A percentile compares a stretch with the other conserved stretches of the same genome.
Conservation (phyloP, 148 eudicot genomes). For the Chenopodium formosanum region DNA sequence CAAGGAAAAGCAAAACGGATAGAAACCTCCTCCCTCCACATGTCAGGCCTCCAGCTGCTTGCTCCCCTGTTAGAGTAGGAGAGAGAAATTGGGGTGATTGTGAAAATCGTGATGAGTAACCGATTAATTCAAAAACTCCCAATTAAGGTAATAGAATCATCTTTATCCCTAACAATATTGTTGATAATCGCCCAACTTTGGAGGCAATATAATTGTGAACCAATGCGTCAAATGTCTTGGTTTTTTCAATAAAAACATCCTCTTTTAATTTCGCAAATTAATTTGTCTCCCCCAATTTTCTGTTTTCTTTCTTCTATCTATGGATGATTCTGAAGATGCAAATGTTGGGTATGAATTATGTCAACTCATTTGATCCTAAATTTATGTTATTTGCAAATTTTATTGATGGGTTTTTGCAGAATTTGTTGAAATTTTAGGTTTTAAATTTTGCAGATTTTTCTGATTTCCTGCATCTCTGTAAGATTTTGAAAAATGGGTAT, state of each 20-base stretch:
- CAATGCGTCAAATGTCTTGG: slow-evolving; percentile 9
- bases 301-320: background rate
- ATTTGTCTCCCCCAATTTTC: background rate
- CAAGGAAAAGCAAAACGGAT: background rate
- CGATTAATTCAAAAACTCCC: slow-evolving; percentile 19
- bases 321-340: slow-evolving; percentile 20
- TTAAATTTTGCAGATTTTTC: background rate
- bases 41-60: slow-evolving; percentile 3
- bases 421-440: background rate
- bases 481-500: slow-evolving; percentile 6
- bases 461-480: background rate
- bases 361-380: background rate
- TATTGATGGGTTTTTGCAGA: background rate
- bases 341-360: slow-evolving; percentile 17
- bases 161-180: slow-evolving; percentile 2
- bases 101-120: background rate
- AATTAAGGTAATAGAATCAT: slow-evolving; percentile 25
- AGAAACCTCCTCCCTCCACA: slow-evolving; percentile 10
- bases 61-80: slow-evolving; percentile 8
- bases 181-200: slow-evolving; percentile 16
- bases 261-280: slow-evolving; percentile 8
- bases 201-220: slow-evolving; percentile 14
- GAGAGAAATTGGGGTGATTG: background rate
- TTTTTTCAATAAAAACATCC: slow-evolving; percentile 3
- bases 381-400: background rate